phyloP scores from a whole-genome alignment of 257 asterid species.

The Nicotiana attenuata region DNA sequence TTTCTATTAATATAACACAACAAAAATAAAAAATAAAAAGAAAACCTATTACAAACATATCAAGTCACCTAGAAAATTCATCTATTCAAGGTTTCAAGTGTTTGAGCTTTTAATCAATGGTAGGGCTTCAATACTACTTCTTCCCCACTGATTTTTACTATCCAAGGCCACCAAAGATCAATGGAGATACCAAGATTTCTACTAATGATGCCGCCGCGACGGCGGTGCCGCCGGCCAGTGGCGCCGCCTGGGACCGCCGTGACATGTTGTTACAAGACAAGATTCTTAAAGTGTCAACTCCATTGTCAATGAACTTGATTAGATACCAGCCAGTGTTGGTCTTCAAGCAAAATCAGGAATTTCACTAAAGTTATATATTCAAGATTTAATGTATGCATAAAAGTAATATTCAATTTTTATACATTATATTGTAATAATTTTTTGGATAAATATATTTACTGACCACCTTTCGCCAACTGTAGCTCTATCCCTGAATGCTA shows the following conservation, averaged over 20 bases:
- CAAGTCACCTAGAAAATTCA: neutral
- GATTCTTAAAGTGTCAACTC: neutral
- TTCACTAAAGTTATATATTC: no score
- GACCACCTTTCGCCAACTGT: no score
- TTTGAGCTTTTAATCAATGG: constrained; percentile 17
- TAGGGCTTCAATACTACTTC: constrained; percentile 52
- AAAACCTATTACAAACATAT: neutral
- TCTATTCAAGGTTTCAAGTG: no score
- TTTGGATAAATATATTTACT: no score
- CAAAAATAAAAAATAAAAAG: no score
- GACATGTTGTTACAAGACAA: neutral
- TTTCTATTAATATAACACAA: neutral
- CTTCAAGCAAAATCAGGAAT: neutral
- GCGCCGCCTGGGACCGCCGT: neutral
- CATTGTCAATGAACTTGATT: constrained; percentile 7
- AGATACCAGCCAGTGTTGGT: neutral
- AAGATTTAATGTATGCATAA: no score
- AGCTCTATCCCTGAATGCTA: no score
- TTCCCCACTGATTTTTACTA: constrained; percentile 60
- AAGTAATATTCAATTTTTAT: no score
- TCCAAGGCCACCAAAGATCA: constrained; percentile 26
- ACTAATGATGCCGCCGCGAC: neutral
- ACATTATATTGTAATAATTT: no score
- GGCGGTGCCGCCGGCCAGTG: neutral
- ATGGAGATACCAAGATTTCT: neutral